Percentiles rank a stretch among this genome's conserved stretches.
These are phyloP conservation scores for Solanum gracilifrons DNA, from an alignment of 257 asterid genomes.

Conservation along the genomic window DNA sequence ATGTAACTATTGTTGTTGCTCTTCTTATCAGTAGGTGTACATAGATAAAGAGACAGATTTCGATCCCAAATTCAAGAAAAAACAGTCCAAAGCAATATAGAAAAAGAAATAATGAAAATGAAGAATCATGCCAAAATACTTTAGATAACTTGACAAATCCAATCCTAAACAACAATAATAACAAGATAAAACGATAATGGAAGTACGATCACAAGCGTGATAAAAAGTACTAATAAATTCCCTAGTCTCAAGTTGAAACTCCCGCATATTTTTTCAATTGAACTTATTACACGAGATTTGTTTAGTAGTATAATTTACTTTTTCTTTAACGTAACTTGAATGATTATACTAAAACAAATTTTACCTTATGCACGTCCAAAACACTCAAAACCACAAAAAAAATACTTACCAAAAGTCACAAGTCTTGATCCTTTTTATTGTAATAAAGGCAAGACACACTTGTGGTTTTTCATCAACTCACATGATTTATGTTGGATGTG, in stretches of 20 bases:
- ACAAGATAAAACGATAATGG: neutral
- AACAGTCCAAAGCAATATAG: neutral
- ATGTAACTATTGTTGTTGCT: no score
- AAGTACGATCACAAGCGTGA: fast-evolving
- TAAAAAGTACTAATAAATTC: no score
- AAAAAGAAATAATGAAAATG: no score
- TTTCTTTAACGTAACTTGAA: neutral
- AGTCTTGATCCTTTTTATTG: neutral
- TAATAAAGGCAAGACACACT: neutral
- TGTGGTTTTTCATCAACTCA: neutral
- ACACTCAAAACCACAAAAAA: neutral
- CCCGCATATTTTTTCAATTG: neutral
- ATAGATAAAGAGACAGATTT: no score
- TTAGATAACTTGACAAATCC: no score
- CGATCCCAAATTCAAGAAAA: no score
- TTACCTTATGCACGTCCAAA: no score
- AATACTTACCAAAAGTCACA: neutral
- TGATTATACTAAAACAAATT: no score
- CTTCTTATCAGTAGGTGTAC: neutral
- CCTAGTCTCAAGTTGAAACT: neutral
- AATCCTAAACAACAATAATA: neutral
- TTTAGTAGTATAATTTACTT: no score
- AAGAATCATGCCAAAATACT: no score
- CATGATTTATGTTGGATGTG: neutral
- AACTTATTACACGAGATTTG: no score